These are phyloP conservation scores for Pilasporangium apinafurcum DNA, from an alignment of 352 stramenopile species.

Conservation along the genomic window DNA sequence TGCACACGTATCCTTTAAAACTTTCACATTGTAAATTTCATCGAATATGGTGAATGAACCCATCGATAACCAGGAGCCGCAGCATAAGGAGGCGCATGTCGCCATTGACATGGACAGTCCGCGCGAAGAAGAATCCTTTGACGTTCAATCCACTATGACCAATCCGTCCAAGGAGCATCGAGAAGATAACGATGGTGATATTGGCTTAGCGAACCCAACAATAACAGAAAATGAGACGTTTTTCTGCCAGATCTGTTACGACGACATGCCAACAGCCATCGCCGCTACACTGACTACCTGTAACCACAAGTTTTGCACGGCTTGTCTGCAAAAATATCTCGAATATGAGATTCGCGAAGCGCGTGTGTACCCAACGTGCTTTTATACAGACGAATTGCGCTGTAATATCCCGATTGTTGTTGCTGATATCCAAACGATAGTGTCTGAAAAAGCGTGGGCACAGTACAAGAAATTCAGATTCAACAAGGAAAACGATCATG, in stretches of 20 bases:
- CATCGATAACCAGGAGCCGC: too few relatives aligned
- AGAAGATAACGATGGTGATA: too few relatives aligned
- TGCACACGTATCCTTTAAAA: too few relatives aligned
- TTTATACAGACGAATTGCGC: constrained; percentile 25
- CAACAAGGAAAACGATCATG: constrained; percentile 62
- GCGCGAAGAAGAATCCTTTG: too few relatives aligned
- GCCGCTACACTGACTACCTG: constrained; percentile 35
- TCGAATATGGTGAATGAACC: too few relatives aligned
- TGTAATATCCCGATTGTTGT: constrained; percentile 31
- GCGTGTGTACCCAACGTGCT: constrained; percentile 72
- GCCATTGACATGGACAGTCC: too few relatives aligned
- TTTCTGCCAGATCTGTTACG: constrained; percentile 75
- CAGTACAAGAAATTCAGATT: constrained; percentile 86
- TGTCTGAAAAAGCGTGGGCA: constrained; percentile 43
- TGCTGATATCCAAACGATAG: constrained; percentile 34
- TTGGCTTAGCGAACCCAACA: too few relatives aligned
- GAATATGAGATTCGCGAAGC: constrained; percentile 66
- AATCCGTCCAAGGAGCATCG: too few relatives aligned
- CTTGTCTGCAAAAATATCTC: constrained; percentile 59
- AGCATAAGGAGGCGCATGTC: too few relatives aligned
- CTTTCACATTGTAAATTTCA: too few relatives aligned
- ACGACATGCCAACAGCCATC: constrained; percentile 32
- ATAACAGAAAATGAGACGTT: constrained; percentile 77
- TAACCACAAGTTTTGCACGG: constrained; percentile 48
- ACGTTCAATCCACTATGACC: too few relatives aligned